These are phyloP conservation scores for Daedaleopsis sinensis DNA, from an alignment of 768 basidiomycete genomes.

Conservation along the genomic window DNA sequence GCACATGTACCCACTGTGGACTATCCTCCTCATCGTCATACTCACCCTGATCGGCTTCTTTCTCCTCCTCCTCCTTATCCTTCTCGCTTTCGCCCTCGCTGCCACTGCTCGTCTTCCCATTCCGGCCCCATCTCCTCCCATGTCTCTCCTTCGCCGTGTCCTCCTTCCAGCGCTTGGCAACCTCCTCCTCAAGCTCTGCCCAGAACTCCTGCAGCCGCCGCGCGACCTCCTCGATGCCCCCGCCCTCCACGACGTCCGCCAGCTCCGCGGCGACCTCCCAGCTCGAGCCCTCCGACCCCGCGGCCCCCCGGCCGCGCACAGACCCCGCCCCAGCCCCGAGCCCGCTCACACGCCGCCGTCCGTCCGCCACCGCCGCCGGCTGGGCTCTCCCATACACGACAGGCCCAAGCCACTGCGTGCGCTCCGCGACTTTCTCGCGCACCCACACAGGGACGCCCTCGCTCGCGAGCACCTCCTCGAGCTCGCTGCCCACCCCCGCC, in stretches of 20 bases:
- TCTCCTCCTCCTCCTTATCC: slow-evolving; percentile 19
- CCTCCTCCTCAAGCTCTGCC: slow-evolving; percentile 62
- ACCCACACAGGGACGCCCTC: slow-evolving; percentile 58
- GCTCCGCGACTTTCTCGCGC: slow-evolving; percentile 57
- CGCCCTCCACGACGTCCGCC: slow-evolving; percentile 25
- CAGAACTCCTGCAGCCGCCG: slow-evolving; percentile 76
- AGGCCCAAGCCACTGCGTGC: slow-evolving; percentile 58
- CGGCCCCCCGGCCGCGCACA: slow-evolving; percentile 13
- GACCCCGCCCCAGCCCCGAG: slow-evolving; percentile 8
- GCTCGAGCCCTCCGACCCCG: slow-evolving; percentile 4
- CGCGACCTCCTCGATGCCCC: slow-evolving; percentile 54
- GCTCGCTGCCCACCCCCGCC: slow-evolving; percentile 54
- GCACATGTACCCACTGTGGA: slow-evolving; percentile 49
- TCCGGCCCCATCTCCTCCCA: slow-evolving; percentile 35
- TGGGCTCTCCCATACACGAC: slow-evolving; percentile 43
- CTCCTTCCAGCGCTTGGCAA: slow-evolving; percentile 40
- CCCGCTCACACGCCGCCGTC: slow-evolving; percentile 10
- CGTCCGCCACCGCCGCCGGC: background rate
- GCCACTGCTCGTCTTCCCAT: slow-evolving; percentile 15
- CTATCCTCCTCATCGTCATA: slow-evolving; percentile 35
- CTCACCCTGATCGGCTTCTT: slow-evolving; percentile 12
- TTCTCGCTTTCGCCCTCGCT: slow-evolving; percentile 20
- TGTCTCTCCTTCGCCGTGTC: slow-evolving; percentile 21
- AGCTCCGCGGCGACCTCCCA: slow-evolving; percentile 19
- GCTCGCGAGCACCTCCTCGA: slow-evolving; percentile 49